Evolutionary conservation across 768 basidiomycete species (phyloP).

Genomic region (Auricularia cornea): DNA sequence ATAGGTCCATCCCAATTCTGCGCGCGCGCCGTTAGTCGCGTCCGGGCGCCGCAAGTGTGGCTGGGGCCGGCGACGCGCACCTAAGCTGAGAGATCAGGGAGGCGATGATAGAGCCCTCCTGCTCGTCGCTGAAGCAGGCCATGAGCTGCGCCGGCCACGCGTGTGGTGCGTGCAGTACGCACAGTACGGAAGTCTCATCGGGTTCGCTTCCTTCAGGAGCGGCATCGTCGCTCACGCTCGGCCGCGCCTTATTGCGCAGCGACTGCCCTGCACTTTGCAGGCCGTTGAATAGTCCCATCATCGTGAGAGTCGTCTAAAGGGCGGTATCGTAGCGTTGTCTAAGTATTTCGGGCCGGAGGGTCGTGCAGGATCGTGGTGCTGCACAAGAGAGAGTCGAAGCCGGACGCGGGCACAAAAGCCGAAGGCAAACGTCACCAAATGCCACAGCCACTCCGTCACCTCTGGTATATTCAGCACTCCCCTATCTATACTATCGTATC

Average conservation of each 20-base stretch:
- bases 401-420: neutral
- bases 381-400: neutral
- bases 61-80: constrained; percentile 29
- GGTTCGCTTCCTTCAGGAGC: constrained; percentile 76
- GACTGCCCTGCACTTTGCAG: neutral
- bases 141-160: neutral
- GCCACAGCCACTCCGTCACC: neutral
- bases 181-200: constrained; percentile 87
- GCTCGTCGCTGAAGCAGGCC: constrained; percentile 58
- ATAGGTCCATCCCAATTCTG: constrained; percentile 95
- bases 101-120: constrained; percentile 85
- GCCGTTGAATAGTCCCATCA: neutral
- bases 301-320: neutral
- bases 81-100: constrained; percentile 84
- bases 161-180: constrained; percentile 26
- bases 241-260: neutral
- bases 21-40: neutral
- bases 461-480: neutral
- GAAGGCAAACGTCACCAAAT: neutral
- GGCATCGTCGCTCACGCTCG: constrained; percentile 38
- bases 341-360: neutral
- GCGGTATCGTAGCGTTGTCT: neutral
- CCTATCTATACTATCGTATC: neutral
- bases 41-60: neutral
- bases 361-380: neutral